Evolutionary conservation across 2,329 filamentous ascomycete species (phyloP), one percentile per base, ranked within the genome.

Genomic region (Aspergillus fructus): DNA sequence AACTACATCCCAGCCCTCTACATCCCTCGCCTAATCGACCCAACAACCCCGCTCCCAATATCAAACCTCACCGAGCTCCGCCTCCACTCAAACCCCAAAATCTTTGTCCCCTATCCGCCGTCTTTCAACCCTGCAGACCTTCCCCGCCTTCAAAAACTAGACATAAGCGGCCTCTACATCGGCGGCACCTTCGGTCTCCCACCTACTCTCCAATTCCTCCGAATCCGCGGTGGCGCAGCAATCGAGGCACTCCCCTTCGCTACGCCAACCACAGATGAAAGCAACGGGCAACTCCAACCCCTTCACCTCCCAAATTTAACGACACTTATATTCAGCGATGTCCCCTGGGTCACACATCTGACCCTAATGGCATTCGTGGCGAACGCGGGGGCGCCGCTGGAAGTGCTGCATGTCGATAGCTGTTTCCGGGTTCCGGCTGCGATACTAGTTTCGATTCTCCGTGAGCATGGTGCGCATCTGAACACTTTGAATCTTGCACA

Each of bases 11-110:
- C 61, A 59, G 55, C 65, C 43, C 52, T 63, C 55, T 55, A 60
- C 57, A 41, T 67, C 19, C 64, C 68, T 13, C 60, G 7, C 13
- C 21, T 53, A 33, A 19, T 45, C 46, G 46, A 49, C 54, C n/a
- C 53, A 11, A 19, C 49, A 21, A 46, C 55, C 41, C 48, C 61
- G 1, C 65, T 62, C 21, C 34, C 57, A 8, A 56, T 69, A 42
- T 66, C 69, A 4, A 72, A 72, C 30, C 62, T 75, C 4, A 68
- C 72, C 59, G 71, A 73, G 42, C 47, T 75, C 2, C 61, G 68
- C 17, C 63, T 75, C 3, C 55, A 66, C 48, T 73, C 66, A 46
- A 58, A 69, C n/a, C 66, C 68, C 5, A 56, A 61, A 15, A 51
- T 63, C 12, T 62, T 60, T 41, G 50, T 60, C 5, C 53, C 58